Percentiles rank a stretch among this genome's conserved stretches.
These are phyloP conservation scores for Lactifluus pinguis DNA, from an alignment of 768 basidiomycete species.

Conservation along the genomic window DNA sequence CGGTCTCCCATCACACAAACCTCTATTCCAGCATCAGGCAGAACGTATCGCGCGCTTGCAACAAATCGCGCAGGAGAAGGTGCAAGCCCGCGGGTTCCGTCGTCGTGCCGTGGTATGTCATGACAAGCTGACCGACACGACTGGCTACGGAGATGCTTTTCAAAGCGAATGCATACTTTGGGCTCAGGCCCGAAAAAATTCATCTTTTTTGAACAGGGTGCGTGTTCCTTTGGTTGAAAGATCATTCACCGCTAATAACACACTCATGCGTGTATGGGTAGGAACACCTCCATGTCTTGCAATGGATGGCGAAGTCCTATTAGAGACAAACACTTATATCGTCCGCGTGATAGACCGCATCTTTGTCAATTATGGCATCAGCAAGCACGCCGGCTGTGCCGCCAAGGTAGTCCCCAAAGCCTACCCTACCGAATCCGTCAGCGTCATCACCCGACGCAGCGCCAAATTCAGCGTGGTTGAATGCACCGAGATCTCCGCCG, in stretches of 20 bases:
- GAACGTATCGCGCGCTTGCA: slow-evolving; percentile 87
- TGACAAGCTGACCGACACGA: slow-evolving; percentile 97
- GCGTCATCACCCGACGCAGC: slow-evolving; percentile 96
- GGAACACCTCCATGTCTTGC: slow-evolving; percentile 93
- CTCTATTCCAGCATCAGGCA: slow-evolving; percentile 94
- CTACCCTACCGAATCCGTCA: slow-evolving; percentile 82
- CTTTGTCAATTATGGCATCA: slow-evolving; percentile 92
- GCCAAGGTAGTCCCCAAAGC: slow-evolving; percentile 95
- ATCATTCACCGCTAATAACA: neutral
- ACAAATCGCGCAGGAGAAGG: slow-evolving; percentile 53
- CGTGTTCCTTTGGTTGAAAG: slow-evolving; percentile 3
- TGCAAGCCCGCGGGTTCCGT: slow-evolving; percentile 51
- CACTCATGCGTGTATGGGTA: slow-evolving; percentile 25
- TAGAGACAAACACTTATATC: slow-evolving; percentile 85
- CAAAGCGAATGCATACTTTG: slow-evolving; percentile 66
- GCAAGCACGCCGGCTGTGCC: slow-evolving; percentile 81
- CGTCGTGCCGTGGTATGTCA: slow-evolving; percentile 92
- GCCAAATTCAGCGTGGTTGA: slow-evolving; percentile 86
- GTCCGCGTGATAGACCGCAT: slow-evolving; percentile 73
- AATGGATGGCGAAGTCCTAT: slow-evolving; percentile 86
- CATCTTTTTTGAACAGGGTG: slow-evolving; percentile 95
- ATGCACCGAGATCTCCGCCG: slow-evolving; percentile 90
- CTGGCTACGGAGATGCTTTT: slow-evolving; percentile 83
- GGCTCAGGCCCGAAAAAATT: slow-evolving; percentile 69
- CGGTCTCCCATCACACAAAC: slow-evolving; percentile 75